Percentiles rank a stretch among this genome's conserved stretches.
These are phyloP conservation scores for Suillus ampliporus DNA, from an alignment of 768 basidiomycete species.

Conservation along the genomic window DNA sequence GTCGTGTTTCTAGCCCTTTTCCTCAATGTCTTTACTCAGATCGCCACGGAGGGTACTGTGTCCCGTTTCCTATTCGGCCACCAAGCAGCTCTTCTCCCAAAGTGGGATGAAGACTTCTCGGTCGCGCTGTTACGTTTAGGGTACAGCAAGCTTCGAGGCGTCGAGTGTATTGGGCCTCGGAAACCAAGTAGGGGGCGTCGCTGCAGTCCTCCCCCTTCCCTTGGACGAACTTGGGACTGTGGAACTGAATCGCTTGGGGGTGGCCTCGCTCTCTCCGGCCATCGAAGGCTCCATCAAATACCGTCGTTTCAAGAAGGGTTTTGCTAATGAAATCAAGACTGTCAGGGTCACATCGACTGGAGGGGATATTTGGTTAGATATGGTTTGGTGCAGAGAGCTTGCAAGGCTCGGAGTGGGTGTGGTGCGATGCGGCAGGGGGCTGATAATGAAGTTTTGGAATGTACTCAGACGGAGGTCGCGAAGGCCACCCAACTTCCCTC, in stretches of 20 bases:
- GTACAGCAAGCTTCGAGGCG: conserved; percentile 77
- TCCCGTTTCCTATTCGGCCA: conserved; percentile 64
- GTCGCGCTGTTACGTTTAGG: conserved; percentile 72
- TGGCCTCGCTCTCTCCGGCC: conserved; percentile 42
- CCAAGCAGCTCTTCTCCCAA: conserved; percentile 48
- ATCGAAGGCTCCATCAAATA: conserved; percentile 32
- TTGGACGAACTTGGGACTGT: conserved; percentile 38
- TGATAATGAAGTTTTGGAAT: conserved; percentile 22
- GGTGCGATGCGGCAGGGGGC: conserved; percentile 32
- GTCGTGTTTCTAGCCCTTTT: conserved; percentile 63
- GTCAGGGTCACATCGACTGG: conserved; percentile 43
- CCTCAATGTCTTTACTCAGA: conserved; percentile 69
- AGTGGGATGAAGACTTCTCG: conserved; percentile 75
- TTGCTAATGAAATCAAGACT: conserved; percentile 56
- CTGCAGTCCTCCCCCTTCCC: conserved; percentile 24
- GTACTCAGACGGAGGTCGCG: conserved; percentile 24
- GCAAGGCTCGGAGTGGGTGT: conserved; percentile 38
- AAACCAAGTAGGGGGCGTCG: conserved; percentile 71
- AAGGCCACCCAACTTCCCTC: conserved; percentile 10
- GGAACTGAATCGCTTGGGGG: conserved; percentile 47
- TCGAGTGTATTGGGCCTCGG: conserved; percentile 74
- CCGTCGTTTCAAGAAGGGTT: conserved; percentile 39
- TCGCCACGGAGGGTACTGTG: conserved; percentile 64
- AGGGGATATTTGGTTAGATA: conserved; percentile 46
- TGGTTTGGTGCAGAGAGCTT: conserved; percentile 47